Base-by-base conservation (phyloP, 495 filamentous ascomycete species). In the Sabuloglossum arenarium region DNA sequence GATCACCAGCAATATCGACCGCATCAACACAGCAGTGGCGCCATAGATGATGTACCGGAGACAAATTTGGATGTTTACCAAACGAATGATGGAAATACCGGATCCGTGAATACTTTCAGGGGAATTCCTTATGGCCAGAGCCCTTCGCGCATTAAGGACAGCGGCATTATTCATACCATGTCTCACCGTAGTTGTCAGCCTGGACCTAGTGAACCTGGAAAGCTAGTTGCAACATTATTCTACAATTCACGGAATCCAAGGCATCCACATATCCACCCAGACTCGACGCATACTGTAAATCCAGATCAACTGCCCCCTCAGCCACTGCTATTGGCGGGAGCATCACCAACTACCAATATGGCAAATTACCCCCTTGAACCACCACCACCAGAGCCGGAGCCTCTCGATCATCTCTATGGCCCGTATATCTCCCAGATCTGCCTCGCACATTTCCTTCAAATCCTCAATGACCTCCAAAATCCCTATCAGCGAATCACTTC, bases 371-470 rank as follows among this genome's bases (percentile, higher is more conserved):
- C 83, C 8, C 76, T 85, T 51, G 83, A 86, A 65, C 79, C 83
- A 14, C 80, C 82, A 16, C 71, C 74, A 39, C 74, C 68, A 37
- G 76, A 71, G 61, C 69, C 80, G 66, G 81, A 85, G 61, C 76
- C 79, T 25, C 72, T 87, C 51, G 83, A 87, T 63, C 81, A 84
- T 59, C 72, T 88, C 43, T 88, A 87, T 65, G 85, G 84, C 10
- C 77, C 78, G 2, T 82, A 81, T 60, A 76, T 90, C 58, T 86
- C 84, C 30, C 84, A 85, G 61, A 70, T 86, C 62, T 87, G 84
- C 68, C 73, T 93, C 63, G 85, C 85, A 27, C 83, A 86, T 58
- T 90, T 90, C 69, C 78, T 88, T 39, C 79, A 84, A 59, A 79
- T 80, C 53, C 74, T 88, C 65, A 79, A 84, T 37, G 71, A 73